Evolutionary conservation across 1,284 basidiomycete species (phyloP).

Genomic region (Afroboletus lepidellus): DNA sequence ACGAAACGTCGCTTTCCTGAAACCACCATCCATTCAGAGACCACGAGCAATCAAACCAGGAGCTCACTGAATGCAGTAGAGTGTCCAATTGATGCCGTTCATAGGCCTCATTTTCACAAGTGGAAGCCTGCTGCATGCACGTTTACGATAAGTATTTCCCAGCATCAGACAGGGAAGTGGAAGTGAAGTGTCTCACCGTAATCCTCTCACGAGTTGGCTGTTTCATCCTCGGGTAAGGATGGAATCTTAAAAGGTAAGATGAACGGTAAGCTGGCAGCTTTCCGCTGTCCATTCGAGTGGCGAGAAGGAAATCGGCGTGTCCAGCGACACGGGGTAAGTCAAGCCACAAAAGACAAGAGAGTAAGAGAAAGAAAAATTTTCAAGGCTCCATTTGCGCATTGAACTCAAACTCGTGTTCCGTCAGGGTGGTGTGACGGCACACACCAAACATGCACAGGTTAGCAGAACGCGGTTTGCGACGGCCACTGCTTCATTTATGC

Average conservation of each 20-base stretch:
- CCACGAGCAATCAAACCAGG: not conserved
- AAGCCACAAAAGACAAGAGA: constrained; percentile 1
- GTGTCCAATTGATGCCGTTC: not conserved
- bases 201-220: constrained; percentile 26
- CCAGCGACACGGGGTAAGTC: constrained; percentile 1
- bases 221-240: constrained; percentile 31
- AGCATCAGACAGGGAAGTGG: constrained; percentile 1
- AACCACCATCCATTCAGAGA: constrained; percentile 1
- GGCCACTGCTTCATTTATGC: constrained; percentile 8
- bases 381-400: constrained; percentile 10
- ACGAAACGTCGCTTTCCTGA: constrained; percentile 14
- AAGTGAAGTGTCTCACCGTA: constrained; percentile 16
- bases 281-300: constrained; percentile 19
- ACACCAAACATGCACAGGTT: constrained; percentile 26
- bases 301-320: not conserved
- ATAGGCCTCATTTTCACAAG: not conserved
- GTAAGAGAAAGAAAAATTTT: constrained; percentile 1
- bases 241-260: constrained; percentile 29
- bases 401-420: constrained; percentile 21
- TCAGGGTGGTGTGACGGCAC: constrained; percentile 26
- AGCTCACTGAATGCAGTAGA: constrained; percentile 3
- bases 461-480: constrained; percentile 20
- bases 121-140: constrained; percentile 5
- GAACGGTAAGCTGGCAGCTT: constrained; percentile 31
- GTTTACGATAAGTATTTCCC: constrained; percentile 4